Evolutionary conservation across 1,139 yeast species (phyloP), one percentile per base, ranked within the genome.

Genomic region (Geotrichum cucujoidarum): DNA sequence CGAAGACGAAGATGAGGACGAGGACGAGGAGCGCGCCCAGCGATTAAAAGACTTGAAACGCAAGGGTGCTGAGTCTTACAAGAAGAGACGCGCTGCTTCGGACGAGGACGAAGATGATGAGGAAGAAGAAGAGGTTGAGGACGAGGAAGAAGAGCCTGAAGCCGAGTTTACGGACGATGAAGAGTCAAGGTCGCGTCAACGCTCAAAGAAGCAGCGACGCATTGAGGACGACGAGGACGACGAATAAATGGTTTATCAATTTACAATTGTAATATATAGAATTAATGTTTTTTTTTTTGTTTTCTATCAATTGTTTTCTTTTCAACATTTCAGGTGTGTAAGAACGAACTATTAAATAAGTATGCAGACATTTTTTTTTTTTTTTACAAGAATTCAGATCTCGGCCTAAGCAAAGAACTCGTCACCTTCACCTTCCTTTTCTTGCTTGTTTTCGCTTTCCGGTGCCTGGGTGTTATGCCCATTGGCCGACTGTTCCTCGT

Each of bases 21-120:
- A 75, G 37, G 81, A 75, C 35, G 80, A 75, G 38, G 69, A 70
- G 45, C 80, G 81, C 1, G 86, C 87, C 0, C 82, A 78, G 56
- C 72, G 89, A 55, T 71, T 84, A 60, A 76, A 75, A 53, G 73
- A 74, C 51, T 71, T 83, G 49, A 85, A 85, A 62, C 70, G 73
- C 43, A 75, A 72, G 34, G 83, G 84, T 7, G 77, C 78, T 6
- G 71, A 75, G 22, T 70, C 70, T 53, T 79, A 79, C 55, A 64
- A 60, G 32, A 61, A 63, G 35, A 48, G 58, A 16, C 54, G 57
- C 41, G 57, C 50, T 6, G 53, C 57, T 3, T 62, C 57, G 2
- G 63, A 59, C 17, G 66, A 64, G 20, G 69, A 62, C 8, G 69
- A 59, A 32, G 66, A 61, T 1, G 64, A 64, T 6, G 74, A 71